Base-by-base conservation (phyloP, 192 early-diverging fungal genomes). In the Rhizoclosmatium globosum region DNA sequence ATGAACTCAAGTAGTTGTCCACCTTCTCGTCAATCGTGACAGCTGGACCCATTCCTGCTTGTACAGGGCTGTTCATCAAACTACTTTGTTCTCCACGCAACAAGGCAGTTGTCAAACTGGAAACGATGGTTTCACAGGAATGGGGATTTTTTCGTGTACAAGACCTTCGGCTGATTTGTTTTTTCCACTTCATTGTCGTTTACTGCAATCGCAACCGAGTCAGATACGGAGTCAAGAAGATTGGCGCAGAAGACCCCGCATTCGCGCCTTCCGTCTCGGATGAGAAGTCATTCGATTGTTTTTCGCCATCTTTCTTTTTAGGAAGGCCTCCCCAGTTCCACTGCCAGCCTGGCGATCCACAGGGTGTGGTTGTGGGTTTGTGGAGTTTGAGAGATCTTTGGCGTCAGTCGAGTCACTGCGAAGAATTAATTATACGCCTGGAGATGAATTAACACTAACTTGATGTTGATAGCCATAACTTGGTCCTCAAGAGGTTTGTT, bases 271-370 rank as follows among this genome's bases (percentile, higher is more conserved):
- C 43, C 13, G 23, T 68, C 67, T 48, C 43, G 4, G 31, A 31
- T 31, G 31, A 31, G 31, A 31, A 31, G 19, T 56, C 53, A n/a
- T 56, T 56, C 53, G 53, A 9, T 9, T 56, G 9, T 39, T 19
- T 62, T 19, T 42, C 77, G 19, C 62, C 71, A 68, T 79, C 65
- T 77, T 82, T 65, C 71, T 90, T 89, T 3, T 86, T 87, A 3
- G 92, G 93, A 31, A 93, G 67, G 3, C 88, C 85, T 17, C 93
- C 92, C 93, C 93, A 94, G 19, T 86, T 84, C 93, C 93, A 94
- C 13, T 85, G 85, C 92, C 92, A 94, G 41, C 86, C 90, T 43
- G 79, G 79, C 23, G 70, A 73, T 56, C 79, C 79, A 69, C 73
- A 2, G 68, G 61, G 13, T 13, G 69, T 31, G 21, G 67, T 21